phyloP scores from a whole-genome alignment of 2,329 filamentous ascomycete species.

The Penicillium sp. region DNA sequence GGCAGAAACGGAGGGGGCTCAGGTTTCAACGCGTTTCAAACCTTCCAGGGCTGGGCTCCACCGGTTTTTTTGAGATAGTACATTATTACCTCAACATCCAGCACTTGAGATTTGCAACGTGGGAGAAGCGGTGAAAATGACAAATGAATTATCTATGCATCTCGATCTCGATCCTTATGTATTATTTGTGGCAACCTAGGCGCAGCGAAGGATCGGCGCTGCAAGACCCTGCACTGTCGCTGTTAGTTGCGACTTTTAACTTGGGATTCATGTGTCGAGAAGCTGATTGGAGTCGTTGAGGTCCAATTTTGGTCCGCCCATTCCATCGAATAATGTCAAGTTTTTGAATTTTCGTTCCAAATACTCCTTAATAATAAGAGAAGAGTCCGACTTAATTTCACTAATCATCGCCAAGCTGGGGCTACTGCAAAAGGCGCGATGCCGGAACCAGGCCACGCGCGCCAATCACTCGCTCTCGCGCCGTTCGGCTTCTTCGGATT shows the following conservation, averaged over 20 bases:
- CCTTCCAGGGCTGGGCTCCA: conserved; percentile 13
- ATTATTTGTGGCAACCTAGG: background rate
- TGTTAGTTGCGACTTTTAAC: background rate
- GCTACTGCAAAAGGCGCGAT: background rate
- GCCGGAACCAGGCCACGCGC: conserved; percentile 5
- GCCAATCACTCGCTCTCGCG: conserved; percentile 3
- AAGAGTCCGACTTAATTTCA: background rate
- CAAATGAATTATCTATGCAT: background rate
- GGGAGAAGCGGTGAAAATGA: background rate
- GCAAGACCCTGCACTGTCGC: background rate
- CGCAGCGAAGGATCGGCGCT: background rate
- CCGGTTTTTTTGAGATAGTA: background rate
- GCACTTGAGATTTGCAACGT: background rate
- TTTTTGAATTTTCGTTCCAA: background rate
- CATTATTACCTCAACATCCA: background rate
- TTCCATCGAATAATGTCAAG: background rate
- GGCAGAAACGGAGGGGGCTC: background rate
- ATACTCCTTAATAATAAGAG: background rate
- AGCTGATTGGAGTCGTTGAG: background rate
- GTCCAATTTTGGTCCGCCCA: background rate
- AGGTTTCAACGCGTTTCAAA: conserved; percentile 21
- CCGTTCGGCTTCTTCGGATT: conserved; percentile 9
- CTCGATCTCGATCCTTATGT: background rate
- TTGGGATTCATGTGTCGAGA: background rate
- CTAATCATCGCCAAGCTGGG: conserved; percentile 9